These are phyloP conservation scores for Pythium scleroteichum DNA, from an alignment of 352 stramenopile genomes.

Conservation along the genomic window DNA sequence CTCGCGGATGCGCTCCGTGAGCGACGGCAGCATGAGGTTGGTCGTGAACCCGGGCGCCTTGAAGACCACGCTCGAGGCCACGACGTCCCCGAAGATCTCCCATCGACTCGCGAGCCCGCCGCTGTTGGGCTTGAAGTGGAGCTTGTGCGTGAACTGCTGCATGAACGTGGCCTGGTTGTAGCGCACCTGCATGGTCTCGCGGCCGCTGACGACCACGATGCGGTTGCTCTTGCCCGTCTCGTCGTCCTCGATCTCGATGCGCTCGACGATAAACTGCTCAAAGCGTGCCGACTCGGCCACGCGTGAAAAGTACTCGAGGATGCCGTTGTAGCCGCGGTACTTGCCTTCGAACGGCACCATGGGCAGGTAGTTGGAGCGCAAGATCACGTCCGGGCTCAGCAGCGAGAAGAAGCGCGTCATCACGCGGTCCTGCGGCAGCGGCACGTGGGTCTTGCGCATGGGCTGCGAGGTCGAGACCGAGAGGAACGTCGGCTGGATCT, in stretches of 20 bases:
- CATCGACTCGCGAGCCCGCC: constrained; percentile 61
- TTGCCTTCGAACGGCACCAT: constrained; percentile 90
- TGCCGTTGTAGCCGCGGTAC: constrained; percentile 70
- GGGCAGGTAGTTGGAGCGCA: constrained; percentile 87
- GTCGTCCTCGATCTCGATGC: constrained; percentile 57
- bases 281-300: constrained; percentile 68
- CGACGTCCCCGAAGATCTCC: constrained; percentile 86
- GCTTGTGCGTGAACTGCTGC: constrained; percentile 86
- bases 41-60: constrained; percentile 73
- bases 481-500: constrained; percentile 46
- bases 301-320: constrained; percentile 79
- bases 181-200: constrained; percentile 84
- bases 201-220: constrained; percentile 70
- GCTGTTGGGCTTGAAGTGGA: constrained; percentile 71
- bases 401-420: constrained; percentile 79
- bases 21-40: constrained; percentile 78
- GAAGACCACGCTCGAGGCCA: constrained; percentile 87
- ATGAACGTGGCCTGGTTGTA: constrained; percentile 84
- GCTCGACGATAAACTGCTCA: constrained; percentile 78
- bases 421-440: constrained; percentile 56
- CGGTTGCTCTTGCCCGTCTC: constrained; percentile 40
- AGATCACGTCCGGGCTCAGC: constrained; percentile 69
- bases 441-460: constrained; percentile 45
- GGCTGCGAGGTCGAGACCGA: constrained; percentile 55
- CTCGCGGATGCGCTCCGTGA: constrained; percentile 81